These are phyloP conservation scores for Haematococcus sp. DNA, from an alignment of 139 green algal genomes.

Conservation along the genomic window DNA sequence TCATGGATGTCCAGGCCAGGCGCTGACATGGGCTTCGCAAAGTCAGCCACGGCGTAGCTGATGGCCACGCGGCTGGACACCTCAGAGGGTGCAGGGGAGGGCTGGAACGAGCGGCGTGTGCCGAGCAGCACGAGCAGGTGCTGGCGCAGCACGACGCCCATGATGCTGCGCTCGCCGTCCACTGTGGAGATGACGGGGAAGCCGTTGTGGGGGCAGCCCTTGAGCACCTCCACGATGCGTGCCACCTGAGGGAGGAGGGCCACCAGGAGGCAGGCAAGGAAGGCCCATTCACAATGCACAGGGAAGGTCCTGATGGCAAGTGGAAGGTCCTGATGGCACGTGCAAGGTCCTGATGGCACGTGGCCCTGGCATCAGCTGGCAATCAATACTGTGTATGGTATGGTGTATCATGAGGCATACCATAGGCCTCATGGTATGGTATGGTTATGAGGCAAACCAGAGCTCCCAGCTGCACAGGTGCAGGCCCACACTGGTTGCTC, in stretches of 20 bases:
- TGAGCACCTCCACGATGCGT: constrained; percentile 44
- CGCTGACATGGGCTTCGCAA: constrained; percentile 45
- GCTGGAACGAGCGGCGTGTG: background rate
- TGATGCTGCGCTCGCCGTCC: constrained; percentile 17
- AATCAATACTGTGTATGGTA: too few species aligned
- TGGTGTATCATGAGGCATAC: too few species aligned
- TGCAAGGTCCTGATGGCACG: too few species aligned
- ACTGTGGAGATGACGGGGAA: constrained; percentile 58
- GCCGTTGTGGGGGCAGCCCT: constrained; percentile 52
- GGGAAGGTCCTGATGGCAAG: background rate
- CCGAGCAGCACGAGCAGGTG: constrained; percentile 47
- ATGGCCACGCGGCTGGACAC: constrained; percentile 15
- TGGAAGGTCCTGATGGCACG: background rate
- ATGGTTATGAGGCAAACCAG: too few species aligned
- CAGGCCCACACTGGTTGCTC: too few species aligned
- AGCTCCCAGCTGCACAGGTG: too few species aligned
- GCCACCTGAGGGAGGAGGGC: constrained; percentile 22
- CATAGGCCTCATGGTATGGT: too few species aligned
- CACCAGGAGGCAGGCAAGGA: background rate
- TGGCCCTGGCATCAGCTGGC: too few species aligned
- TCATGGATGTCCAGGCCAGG: constrained; percentile 20
- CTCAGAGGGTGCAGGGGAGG: background rate
- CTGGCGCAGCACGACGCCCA: constrained; percentile 55
- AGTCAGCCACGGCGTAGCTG: constrained; percentile 42
- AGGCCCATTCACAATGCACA: background rate